phyloP scores from a whole-genome alignment of 805 yeast genomes.

The Candida nonsorbophila region DNA sequence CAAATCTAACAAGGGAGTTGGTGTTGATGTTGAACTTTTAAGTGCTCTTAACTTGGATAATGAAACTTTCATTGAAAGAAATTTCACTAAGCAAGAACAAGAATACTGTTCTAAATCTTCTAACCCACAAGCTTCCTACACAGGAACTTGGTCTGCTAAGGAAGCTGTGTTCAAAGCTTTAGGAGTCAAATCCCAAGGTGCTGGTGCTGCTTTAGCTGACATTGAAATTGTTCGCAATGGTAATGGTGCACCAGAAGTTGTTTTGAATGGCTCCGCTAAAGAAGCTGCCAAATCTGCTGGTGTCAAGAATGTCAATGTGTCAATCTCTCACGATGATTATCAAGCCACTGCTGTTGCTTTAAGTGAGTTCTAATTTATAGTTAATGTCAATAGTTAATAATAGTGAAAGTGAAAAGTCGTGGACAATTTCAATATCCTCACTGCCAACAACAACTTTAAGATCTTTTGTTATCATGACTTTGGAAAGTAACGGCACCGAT shows the following conservation, averaged over 20 bases:
- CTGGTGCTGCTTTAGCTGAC: constrained; percentile 88
- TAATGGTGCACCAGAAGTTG: constrained; percentile 80
- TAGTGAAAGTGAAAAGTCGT: too few relatives aligned
- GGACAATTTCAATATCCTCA: too few relatives aligned
- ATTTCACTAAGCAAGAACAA: constrained; percentile 80
- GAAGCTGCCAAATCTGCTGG: constrained; percentile 68
- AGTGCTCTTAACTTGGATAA: constrained; percentile 79
- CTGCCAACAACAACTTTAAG: too few relatives aligned
- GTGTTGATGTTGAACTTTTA: constrained; percentile 94
- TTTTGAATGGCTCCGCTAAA: constrained; percentile 70
- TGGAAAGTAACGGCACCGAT: too few relatives aligned
- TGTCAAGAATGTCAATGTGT: constrained; percentile 68
- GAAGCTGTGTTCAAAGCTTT: constrained; percentile 98
- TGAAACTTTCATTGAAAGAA: constrained; percentile 85
- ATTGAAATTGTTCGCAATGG: constrained; percentile 77
- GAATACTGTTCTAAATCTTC: constrained; percentile 72
- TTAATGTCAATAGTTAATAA: neutral
- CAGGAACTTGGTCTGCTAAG: constrained; percentile 99
- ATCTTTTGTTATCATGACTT: too few relatives aligned
- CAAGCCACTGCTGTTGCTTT: constrained; percentile 98
- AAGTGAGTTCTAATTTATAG: constrained; percentile 38
- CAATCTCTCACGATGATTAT: constrained; percentile 93
- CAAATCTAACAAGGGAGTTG: constrained; percentile 65
- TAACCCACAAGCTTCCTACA: constrained; percentile 80
- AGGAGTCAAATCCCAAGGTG: constrained; percentile 85